Evolutionary conservation across 2,329 filamentous ascomycete genomes (phyloP).

Genomic region (Dactylellina cionopaga): DNA sequence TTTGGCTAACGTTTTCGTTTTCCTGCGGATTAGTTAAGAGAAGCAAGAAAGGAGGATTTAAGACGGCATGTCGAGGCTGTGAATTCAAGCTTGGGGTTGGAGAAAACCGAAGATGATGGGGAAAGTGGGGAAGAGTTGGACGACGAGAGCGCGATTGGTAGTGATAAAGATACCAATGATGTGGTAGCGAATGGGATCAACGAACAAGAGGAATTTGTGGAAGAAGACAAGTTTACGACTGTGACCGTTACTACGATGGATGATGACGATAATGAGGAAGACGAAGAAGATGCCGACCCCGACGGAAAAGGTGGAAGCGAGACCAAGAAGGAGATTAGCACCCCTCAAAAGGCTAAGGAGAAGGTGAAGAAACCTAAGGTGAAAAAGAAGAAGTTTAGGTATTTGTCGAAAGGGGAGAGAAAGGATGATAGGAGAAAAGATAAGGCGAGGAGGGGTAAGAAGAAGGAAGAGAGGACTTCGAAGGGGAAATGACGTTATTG

Average conservation of each 20-base stretch:
- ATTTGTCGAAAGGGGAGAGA: constrained; percentile 87
- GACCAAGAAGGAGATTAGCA: constrained; percentile 59
- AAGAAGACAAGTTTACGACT: constrained; percentile 94
- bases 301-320: neutral
- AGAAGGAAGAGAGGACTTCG: constrained; percentile 57
- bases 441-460: constrained; percentile 75
- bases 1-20: neutral
- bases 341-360: constrained; percentile 59
- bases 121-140: constrained; percentile 65
- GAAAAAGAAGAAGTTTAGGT: constrained; percentile 91
- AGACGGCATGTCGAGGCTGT: constrained; percentile 83
- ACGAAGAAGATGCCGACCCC: constrained; percentile 59
- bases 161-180: neutral
- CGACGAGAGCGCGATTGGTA: constrained; percentile 63
- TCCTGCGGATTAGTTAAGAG: constrained; percentile 72
- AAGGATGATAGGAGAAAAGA: constrained; percentile 71
- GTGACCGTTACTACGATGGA: constrained; percentile 92
- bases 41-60: constrained; percentile 82
- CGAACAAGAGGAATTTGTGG: constrained; percentile 91
- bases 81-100: constrained; percentile 70
- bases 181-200: constrained; percentile 69
- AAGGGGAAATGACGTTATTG: neutral
- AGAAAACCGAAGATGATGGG: neutral
- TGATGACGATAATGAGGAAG: constrained; percentile 64
- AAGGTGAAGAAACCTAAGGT: constrained; percentile 71